Conservation (phyloP, 805 yeast genomes). For the Candida broadrunensis region DNA sequence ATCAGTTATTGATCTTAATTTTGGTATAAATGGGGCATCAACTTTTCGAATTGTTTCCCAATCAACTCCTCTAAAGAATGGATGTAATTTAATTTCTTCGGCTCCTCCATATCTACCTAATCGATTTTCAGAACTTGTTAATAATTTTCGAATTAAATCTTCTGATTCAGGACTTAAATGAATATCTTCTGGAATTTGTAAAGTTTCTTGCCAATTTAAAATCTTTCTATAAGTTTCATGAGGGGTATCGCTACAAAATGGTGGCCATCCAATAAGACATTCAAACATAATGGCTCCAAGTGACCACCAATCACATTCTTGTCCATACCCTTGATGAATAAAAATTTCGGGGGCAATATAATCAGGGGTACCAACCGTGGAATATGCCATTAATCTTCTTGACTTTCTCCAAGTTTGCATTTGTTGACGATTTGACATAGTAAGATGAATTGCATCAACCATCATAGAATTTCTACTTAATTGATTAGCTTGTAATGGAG, state of each 20-base stretch:
- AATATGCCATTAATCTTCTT: conserved; percentile 88
- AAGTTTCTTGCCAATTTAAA: conserved; percentile 84
- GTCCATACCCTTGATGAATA: conserved; percentile 90
- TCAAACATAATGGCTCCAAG: conserved; percentile 96
- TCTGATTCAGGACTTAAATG: conserved; percentile 87
- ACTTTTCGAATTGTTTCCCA: conserved; percentile 87
- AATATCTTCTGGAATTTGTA: conserved; percentile 87
- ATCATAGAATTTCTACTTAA: conserved; percentile 66
- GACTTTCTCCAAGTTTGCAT: conserved; percentile 96
- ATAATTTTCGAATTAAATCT: conserved; percentile 72
- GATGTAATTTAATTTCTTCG: conserved; percentile 83
- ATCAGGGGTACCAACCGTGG: conserved; percentile 96
- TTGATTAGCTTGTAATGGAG: conserved; percentile 24
- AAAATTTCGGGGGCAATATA: conserved; percentile 95
- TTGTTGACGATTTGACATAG: conserved; percentile 92
- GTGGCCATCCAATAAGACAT: conserved; percentile 96
- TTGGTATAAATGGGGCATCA: conserved; percentile 92
- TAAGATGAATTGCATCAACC: conserved; percentile 92
- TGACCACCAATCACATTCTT: conserved; percentile 98
- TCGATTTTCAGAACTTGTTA: conserved; percentile 76
- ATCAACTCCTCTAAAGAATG: conserved; percentile 93
- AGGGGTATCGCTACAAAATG: conserved; percentile 92
- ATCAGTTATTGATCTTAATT: conserved; percentile 87
- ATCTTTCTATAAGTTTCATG: conserved; percentile 92
- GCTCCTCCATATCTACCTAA: conserved; percentile 91